Percentiles rank a stretch among this genome's conserved stretches.
phyloP scores from a whole-genome alignment of 345 rosid genomes.

The Hibiscus syriacus region DNA sequence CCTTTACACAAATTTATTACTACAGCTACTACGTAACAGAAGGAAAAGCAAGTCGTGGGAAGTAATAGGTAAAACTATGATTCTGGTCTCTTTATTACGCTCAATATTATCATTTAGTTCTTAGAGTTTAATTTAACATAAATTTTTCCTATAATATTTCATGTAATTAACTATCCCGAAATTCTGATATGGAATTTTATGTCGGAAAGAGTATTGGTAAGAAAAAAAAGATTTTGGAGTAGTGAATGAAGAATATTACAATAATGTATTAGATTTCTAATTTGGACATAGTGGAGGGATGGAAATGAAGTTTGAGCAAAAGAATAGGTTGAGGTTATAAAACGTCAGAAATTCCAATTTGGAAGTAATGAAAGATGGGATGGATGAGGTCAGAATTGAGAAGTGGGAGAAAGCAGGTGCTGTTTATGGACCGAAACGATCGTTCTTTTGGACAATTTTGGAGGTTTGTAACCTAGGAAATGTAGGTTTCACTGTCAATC shows the following conservation, averaged over 20 bases:
- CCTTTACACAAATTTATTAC: not conserved
- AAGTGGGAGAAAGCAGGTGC: constrained; percentile 5
- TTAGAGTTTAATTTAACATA: too few species aligned
- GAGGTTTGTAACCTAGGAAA: constrained; percentile 9
- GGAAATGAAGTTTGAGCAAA: not conserved
- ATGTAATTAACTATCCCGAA: too few species aligned
- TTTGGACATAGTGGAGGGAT: too few species aligned
- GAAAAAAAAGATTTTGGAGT: too few species aligned
- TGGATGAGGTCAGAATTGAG: not conserved
- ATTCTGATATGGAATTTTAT: too few species aligned
- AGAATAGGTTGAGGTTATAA: not conserved
- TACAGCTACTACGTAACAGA: not conserved
- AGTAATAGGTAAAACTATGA: not conserved
- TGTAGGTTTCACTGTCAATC: not conserved
- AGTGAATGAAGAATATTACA: too few species aligned
- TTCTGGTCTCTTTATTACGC: not conserved
- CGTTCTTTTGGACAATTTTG: constrained; percentile 10
- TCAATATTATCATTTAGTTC: not conserved
- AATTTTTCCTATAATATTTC: not conserved
- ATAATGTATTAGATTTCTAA: too few species aligned
- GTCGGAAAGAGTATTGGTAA: too few species aligned
- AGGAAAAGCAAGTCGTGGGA: not conserved
- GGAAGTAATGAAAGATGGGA: not conserved
- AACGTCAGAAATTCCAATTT: constrained; percentile 9
- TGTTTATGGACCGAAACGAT: constrained; percentile 3